Evolutionary conservation across 495 filamentous ascomycete genomes (phyloP).

Genomic region (Ascodesmis nigricans): DNA sequence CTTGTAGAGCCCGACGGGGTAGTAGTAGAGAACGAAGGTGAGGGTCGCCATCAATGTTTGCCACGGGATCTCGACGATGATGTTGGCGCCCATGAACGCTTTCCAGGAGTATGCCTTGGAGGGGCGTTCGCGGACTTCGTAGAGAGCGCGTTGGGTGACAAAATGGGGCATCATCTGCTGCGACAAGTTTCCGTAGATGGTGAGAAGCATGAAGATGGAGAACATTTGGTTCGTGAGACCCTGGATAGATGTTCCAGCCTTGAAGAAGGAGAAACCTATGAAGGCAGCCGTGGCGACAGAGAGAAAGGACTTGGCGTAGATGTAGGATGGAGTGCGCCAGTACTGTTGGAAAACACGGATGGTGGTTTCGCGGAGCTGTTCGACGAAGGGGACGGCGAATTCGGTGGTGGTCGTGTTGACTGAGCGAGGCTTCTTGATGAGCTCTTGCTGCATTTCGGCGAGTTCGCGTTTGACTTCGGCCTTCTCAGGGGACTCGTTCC

Average conservation of each 20-base stretch:
- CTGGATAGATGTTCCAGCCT: constrained; percentile 43
- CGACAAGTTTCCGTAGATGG: constrained; percentile 45
- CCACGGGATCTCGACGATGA: constrained; percentile 53
- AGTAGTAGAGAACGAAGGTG: constrained; percentile 42
- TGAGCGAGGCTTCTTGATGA: constrained; percentile 27
- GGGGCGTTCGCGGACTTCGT: constrained; percentile 47
- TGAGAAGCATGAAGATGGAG: constrained; percentile 60
- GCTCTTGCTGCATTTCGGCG: constrained; percentile 38
- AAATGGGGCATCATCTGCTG: constrained; percentile 75
- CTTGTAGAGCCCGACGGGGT: constrained; percentile 26
- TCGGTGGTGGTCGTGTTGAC: constrained; percentile 22
- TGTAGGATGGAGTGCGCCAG: constrained; percentile 72
- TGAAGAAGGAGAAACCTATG: constrained; percentile 76
- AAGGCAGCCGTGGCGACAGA: constrained; percentile 43
- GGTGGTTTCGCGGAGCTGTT: constrained; percentile 33
- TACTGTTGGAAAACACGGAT: constrained; percentile 66
- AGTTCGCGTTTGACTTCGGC: constrained; percentile 44
- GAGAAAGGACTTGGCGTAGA: constrained; percentile 46
- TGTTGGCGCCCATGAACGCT: constrained; percentile 43
- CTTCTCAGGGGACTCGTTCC: constrained; percentile 58
- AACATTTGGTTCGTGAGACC: constrained; percentile 80
- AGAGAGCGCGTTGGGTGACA: constrained; percentile 41
- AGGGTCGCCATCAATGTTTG: constrained; percentile 37
- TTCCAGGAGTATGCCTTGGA: constrained; percentile 54
- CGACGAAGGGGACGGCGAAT: constrained; percentile 33